phyloP scores from a whole-genome alignment of 1,139 yeast species.

The Spathaspora sp. region DNA sequence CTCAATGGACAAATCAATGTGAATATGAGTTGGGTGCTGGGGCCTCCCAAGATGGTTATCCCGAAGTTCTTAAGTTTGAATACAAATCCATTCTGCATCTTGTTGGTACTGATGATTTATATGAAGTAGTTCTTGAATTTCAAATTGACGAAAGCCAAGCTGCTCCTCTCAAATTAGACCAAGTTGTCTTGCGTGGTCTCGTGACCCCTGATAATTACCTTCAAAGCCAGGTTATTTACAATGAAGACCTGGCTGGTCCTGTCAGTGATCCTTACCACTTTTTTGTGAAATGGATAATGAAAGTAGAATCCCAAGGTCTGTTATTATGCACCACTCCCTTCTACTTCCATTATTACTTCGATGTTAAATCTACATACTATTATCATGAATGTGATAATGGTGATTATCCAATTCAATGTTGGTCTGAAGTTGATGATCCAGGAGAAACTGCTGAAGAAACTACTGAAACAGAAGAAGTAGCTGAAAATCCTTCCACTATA shows the following conservation, averaged over 20 bases:
- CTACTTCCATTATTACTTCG: neutral
- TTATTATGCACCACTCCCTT: neutral
- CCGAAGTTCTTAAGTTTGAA: neutral
- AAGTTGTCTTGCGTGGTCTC: neutral
- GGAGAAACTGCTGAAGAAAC: neutral
- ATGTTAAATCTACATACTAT: neutral
- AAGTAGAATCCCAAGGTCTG: neutral
- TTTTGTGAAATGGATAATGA: neutral
- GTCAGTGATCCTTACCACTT: neutral
- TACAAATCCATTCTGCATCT: neutral
- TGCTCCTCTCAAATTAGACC: neutral
- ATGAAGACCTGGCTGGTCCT: neutral
- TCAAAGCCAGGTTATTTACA: neutral
- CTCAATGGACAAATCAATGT: too few relatives aligned
- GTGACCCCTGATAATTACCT: neutral
- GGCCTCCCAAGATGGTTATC: neutral
- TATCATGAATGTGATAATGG: neutral
- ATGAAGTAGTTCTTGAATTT: neutral
- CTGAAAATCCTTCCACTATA: neutral
- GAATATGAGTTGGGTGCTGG: neutral
- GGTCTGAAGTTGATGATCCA: neutral
- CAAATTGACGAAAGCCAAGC: neutral
- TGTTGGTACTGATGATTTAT: neutral
- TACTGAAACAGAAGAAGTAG: neutral
- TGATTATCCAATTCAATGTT: conserved; percentile 1